phyloP scores from a whole-genome alignment of 2,329 filamentous ascomycete genomes.

The Alternaria sp. region DNA sequence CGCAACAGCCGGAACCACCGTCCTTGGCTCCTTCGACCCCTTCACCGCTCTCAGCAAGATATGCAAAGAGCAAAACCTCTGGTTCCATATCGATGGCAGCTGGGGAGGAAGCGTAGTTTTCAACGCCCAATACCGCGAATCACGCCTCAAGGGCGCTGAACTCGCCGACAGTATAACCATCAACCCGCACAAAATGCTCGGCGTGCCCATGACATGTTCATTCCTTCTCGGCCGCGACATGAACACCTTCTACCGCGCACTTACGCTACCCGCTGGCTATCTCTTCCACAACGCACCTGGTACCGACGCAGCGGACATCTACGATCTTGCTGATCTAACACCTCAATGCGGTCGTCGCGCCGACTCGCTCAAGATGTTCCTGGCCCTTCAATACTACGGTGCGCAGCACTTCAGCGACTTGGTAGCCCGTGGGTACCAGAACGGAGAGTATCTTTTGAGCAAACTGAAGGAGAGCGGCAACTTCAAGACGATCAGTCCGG shows the following conservation, averaged over 20 bases:
- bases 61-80: conserved; percentile 76
- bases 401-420: conserved; percentile 71
- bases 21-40: conserved; percentile 87
- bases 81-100: conserved; percentile 91
- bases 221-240: conserved; percentile 85
- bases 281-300: conserved; percentile 55
- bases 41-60: conserved; percentile 74
- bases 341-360: conserved; percentile 90
- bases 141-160: conserved; percentile 74
- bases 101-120: conserved; percentile 92
- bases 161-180: conserved; percentile 83
- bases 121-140: conserved; percentile 61
- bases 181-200: conserved; percentile 98
- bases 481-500: conserved; percentile 76
- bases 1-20: conserved; percentile 92
- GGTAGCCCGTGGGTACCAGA: conserved; percentile 73
- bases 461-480: conserved; percentile 64
- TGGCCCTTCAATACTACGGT: conserved; percentile 92
- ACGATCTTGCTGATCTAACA: conserved; percentile 91
- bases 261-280: conserved; percentile 87
- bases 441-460: conserved; percentile 72
- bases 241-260: conserved; percentile 78
- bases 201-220: conserved; percentile 87
- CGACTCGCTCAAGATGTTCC: conserved; percentile 85
- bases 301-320: conserved; percentile 62